Percentiles rank a stretch among this genome's conserved stretches.
phyloP scores from a whole-genome alignment of 257 asterid species.

The Salvia hispanica region DNA sequence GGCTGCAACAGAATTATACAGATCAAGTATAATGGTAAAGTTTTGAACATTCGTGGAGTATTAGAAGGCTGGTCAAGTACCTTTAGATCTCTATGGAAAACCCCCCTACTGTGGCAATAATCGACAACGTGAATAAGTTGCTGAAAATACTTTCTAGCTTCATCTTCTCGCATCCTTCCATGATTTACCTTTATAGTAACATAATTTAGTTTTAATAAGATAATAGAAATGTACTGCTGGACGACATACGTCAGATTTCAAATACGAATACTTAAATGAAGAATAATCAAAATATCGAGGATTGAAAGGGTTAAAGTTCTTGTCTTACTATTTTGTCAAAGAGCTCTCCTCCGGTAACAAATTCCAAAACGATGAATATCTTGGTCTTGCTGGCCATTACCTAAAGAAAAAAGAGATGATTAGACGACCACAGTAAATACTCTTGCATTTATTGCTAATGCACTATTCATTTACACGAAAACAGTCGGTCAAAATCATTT shows the following conservation, averaged over 20 bases:
- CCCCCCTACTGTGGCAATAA: conserved; percentile 98
- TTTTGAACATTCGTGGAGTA: no score
- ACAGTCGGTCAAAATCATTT: background rate
- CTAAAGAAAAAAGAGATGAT: conserved; percentile 41
- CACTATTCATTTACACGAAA: background rate
- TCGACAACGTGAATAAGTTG: conserved; percentile 90
- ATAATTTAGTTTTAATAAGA: conserved; percentile 4
- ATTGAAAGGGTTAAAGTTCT: conserved; percentile 10
- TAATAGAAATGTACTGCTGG: background rate
- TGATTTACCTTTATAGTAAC: conserved; percentile 62
- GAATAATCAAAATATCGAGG: background rate
- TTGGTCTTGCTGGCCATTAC: conserved; percentile 96
- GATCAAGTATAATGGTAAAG: background rate
- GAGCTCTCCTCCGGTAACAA: conserved; percentile 92
- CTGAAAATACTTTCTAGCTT: conserved; percentile 86
- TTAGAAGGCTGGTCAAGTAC: conserved; percentile 31
- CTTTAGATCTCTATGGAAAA: conserved; percentile 90
- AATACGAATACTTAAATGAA: background rate
- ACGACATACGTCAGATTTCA: background rate
- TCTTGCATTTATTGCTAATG: no score
- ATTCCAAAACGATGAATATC: conserved; percentile 86
- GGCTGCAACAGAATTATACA: conserved; percentile 57
- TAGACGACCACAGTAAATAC: background rate
- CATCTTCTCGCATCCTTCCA: conserved; percentile 88
- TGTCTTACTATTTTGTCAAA: conserved; percentile 87